These are phyloP conservation scores for Chenopodium album DNA, from an alignment of 148 eudicot genomes.

Conservation along the genomic window DNA sequence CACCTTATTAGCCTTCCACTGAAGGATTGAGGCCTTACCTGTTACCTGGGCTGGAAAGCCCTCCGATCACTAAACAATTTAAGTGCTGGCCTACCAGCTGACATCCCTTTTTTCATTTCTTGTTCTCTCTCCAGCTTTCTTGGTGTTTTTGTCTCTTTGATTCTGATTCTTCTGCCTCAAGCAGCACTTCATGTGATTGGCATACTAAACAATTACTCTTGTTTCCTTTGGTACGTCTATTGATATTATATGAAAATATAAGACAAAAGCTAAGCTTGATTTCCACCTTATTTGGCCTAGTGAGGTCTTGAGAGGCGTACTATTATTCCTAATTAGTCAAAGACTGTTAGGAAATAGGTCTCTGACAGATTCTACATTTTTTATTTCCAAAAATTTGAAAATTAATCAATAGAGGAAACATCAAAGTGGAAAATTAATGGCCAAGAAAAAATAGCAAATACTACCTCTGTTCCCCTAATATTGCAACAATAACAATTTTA, in stretches of 20 bases:
- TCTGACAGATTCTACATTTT: background rate
- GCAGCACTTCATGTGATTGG: background rate
- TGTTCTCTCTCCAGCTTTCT: background rate
- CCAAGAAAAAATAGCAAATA: background rate
- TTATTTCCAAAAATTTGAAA: too few relatives aligned
- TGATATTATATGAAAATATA: background rate
- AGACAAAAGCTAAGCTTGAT: background rate
- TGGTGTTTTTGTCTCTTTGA: background rate
- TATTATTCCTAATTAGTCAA: background rate
- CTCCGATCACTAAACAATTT: background rate
- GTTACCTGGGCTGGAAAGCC: background rate
- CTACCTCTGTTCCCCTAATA: too few relatives aligned
- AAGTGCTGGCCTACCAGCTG: background rate
- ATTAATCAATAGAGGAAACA: background rate
- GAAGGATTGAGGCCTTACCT: background rate
- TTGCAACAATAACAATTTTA: too few relatives aligned
- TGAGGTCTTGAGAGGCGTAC: background rate
- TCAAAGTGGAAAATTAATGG: background rate
- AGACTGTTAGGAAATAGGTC: background rate
- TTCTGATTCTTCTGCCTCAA: background rate
- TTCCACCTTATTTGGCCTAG: background rate
- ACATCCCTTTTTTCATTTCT: background rate
- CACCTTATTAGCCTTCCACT: background rate
- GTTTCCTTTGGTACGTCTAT: background rate
- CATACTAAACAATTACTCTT: background rate